phyloP scores from a whole-genome alignment of 805 yeast genomes.

The Starmera caribaea region DNA sequence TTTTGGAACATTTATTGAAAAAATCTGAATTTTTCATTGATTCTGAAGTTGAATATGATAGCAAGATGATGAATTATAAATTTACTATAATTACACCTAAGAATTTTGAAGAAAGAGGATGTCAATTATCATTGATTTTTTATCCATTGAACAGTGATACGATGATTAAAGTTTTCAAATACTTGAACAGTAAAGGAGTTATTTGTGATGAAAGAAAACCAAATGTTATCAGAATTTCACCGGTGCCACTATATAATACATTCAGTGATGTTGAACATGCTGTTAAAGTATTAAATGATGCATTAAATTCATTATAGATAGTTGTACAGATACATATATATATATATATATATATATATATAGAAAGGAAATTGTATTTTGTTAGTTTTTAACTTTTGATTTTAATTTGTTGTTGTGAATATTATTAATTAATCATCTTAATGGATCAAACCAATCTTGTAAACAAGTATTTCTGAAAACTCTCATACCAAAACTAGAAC shows the following conservation, averaged over 20 bases:
- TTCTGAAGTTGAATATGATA: conserved; percentile 15
- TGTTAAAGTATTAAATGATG: conserved; percentile 34
- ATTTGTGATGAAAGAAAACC: conserved; percentile 88
- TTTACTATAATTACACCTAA: conserved; percentile 72
- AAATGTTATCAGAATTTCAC: conserved; percentile 83
- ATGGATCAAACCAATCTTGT: conserved; percentile 47
- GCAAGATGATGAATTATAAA: conserved; percentile 20
- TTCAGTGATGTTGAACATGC: conserved; percentile 51
- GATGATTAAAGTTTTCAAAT: conserved; percentile 54
- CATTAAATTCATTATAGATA: conserved; percentile 14
- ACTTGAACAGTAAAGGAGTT: conserved; percentile 46
- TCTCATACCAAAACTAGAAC: conserved; percentile 56
- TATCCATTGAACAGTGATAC: conserved; percentile 32
- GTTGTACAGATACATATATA: no score
- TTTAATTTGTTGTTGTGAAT: neutral
- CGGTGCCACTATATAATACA: conserved; percentile 75
- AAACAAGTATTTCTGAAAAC: conserved; percentile 36
- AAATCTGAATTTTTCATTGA: conserved; percentile 36
- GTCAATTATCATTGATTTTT: conserved; percentile 74
- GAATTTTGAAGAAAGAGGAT: conserved; percentile 52
- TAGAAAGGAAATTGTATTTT: no score
- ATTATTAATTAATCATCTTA: neutral
- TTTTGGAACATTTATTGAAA: conserved; percentile 38
- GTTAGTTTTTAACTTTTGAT: neutral
- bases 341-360: no score